These are phyloP conservation scores for Eucalyptus cladocalyx DNA, from an alignment of 345 rosid species.

Conservation along the genomic window DNA sequence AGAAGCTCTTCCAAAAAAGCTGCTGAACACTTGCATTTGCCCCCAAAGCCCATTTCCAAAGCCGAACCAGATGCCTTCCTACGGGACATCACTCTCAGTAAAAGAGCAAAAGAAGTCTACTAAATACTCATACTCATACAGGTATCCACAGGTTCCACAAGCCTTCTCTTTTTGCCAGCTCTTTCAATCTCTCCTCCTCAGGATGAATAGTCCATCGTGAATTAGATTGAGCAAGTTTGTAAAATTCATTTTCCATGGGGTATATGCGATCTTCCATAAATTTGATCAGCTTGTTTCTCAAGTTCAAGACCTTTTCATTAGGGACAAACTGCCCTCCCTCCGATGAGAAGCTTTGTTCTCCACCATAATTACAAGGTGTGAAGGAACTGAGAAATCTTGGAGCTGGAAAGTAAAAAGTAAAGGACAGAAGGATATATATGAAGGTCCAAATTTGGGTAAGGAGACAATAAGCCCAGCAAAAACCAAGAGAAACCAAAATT, in stretches of 20 bases:
- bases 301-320: conserved; percentile 38
- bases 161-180: conserved; percentile 81
- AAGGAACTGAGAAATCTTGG: background rate
- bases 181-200: conserved; percentile 82
- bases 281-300: conserved; percentile 60
- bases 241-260: conserved; percentile 73
- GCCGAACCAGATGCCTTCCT: background rate
- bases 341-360: conserved; percentile 24
- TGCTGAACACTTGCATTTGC: background rate
- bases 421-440: background rate
- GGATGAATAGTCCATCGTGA: conserved; percentile 87
- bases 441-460: background rate
- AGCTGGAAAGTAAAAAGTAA: background rate
- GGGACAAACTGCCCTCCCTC: conserved; percentile 69
- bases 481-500: background rate
- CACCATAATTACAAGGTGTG: background rate
- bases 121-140: conserved; percentile 22
- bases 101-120: background rate
- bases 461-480: background rate
- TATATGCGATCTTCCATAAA: conserved; percentile 90
- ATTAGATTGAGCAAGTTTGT: conserved; percentile 63
- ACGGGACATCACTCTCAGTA: background rate
- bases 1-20: background rate
- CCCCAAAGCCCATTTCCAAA: background rate
- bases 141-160: conserved; percentile 93